Conservation (phyloP, 208 protist species). For the Wallacemonas rigidus region DNA sequence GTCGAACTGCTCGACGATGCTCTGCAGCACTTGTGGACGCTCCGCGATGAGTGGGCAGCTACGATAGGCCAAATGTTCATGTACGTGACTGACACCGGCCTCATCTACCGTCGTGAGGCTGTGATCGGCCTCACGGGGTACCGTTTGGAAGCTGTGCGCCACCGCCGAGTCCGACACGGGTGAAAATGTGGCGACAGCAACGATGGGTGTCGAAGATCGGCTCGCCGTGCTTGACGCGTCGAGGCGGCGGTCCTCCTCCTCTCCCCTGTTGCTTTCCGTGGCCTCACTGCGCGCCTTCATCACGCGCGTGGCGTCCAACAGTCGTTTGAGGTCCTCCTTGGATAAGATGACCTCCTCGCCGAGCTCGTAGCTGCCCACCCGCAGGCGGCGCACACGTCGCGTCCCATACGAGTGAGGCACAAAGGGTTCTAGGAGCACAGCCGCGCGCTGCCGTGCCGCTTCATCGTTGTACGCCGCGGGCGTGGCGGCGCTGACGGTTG, state of each 20-base stretch:
- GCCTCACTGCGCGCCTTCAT: not conserved
- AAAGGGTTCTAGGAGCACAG: constrained; percentile 29
- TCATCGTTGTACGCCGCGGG: not conserved
- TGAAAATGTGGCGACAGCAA: constrained; percentile 11
- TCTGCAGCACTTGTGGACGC: constrained; percentile 7
- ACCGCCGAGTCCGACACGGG: constrained; percentile 1
- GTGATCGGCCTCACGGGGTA: not conserved
- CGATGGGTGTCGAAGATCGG: not conserved
- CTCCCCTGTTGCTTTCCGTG: not conserved
- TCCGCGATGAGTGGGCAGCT: constrained; percentile 8
- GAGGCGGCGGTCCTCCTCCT: not conserved
- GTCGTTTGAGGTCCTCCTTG: constrained; percentile 8
- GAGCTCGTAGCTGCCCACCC: constrained; percentile 18
- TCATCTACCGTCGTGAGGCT: not conserved
- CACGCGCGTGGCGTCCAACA: constrained; percentile 1
- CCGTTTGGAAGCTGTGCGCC: not conserved
- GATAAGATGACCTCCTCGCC: constrained; percentile 10
- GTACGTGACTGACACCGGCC: not conserved
- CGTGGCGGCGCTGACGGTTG: too few relatives aligned
- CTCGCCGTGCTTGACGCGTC: not conserved
- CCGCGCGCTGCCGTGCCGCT: constrained; percentile 11
- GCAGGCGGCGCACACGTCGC: constrained; percentile 24
- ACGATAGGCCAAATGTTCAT: not conserved
- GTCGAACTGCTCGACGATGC: constrained; percentile 16
- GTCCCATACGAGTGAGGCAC: constrained; percentile 41